Conservation (phyloP, 306 rosid genomes). For the Cicer judaicum region DNA sequence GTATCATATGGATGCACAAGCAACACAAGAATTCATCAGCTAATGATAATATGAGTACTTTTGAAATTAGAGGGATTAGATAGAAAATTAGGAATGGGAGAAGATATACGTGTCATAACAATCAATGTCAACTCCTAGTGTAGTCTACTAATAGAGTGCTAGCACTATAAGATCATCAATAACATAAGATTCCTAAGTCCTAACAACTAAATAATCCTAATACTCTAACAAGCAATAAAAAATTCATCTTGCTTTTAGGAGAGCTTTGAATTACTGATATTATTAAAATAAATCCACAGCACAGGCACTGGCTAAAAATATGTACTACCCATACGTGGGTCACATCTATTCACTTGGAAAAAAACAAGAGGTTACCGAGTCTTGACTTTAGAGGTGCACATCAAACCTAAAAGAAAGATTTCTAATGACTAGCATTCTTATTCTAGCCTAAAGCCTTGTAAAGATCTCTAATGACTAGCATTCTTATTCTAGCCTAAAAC, state of each 20-base stretch:
- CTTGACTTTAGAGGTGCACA: slow-evolving; percentile 17
- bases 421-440: slow-evolving; percentile 24
- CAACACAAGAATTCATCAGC: slow-evolving; percentile 38
- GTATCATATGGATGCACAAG: slow-evolving; percentile 11
- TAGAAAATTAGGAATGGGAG: slow-evolving; percentile 10
- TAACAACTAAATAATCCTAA: slow-evolving; percentile 13
- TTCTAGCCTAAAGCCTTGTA: slow-evolving; percentile 30
- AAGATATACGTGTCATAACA: not conserved
- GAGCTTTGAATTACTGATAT: slow-evolving; percentile 10
- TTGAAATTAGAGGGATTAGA: slow-evolving; percentile 33
- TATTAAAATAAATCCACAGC: slow-evolving; percentile 24
- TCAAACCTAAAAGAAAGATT: slow-evolving; percentile 10
- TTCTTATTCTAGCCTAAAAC: slow-evolving; percentile 33
- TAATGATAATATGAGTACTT: slow-evolving; percentile 15
- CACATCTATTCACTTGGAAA: not conserved
- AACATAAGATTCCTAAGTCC: slow-evolving; percentile 10
- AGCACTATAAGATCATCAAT: slow-evolving; percentile 3
- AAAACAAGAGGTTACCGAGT: slow-evolving; percentile 2
- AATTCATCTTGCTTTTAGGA: slow-evolving; percentile 14
- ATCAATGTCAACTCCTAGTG: not conserved
- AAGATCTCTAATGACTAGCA: slow-evolving; percentile 23
- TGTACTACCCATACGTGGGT: not conserved
- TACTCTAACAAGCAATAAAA: slow-evolving; percentile 10
- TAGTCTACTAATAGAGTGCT: slow-evolving; percentile 29
- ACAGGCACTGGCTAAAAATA: slow-evolving; percentile 30